These are phyloP conservation scores for Saturnispora serradocipensis DNA, from an alignment of 805 yeast species.

Conservation along the genomic window DNA sequence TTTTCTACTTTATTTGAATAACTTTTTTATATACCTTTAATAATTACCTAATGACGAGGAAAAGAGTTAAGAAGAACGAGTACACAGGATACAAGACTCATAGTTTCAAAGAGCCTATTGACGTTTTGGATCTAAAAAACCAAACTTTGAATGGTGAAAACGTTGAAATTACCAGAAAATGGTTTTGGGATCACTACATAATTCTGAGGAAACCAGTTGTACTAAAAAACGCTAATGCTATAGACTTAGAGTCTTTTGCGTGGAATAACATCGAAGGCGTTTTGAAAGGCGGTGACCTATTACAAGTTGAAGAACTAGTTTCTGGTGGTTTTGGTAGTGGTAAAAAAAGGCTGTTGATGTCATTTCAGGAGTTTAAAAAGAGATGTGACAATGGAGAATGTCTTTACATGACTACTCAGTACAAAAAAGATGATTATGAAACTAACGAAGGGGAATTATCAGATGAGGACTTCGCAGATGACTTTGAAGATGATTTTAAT, in stretches of 20 bases:
- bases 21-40: neutral
- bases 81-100: constrained; percentile 7
- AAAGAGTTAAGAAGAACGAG: neutral
- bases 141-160: constrained; percentile 1
- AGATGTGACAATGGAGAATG: constrained; percentile 32
- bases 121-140: constrained; percentile 3
- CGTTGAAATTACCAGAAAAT: constrained; percentile 8
- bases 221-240: constrained; percentile 3
- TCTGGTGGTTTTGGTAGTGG: constrained; percentile 67
- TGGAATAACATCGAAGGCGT: constrained; percentile 8
- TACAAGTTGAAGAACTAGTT: constrained; percentile 52
- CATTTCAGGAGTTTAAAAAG: constrained; percentile 38
- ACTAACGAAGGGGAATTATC: constrained; percentile 24
- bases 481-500: constrained; percentile 18
- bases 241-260: constrained; percentile 8
- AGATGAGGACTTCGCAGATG: constrained; percentile 20
- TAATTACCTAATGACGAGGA: neutral
- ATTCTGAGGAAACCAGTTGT: constrained; percentile 11
- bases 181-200: constrained; percentile 13
- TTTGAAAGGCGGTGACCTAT: constrained; percentile 6
- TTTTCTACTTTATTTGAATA: neutral
- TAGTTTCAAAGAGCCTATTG: constrained; percentile 2
- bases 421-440: constrained; percentile 37
- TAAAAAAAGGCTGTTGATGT: constrained; percentile 40
- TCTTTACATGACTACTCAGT: constrained; percentile 62